Evolutionary conservation across 2,329 filamentous ascomycete species (phyloP).

Genomic region (Chalara sp.): DNA sequence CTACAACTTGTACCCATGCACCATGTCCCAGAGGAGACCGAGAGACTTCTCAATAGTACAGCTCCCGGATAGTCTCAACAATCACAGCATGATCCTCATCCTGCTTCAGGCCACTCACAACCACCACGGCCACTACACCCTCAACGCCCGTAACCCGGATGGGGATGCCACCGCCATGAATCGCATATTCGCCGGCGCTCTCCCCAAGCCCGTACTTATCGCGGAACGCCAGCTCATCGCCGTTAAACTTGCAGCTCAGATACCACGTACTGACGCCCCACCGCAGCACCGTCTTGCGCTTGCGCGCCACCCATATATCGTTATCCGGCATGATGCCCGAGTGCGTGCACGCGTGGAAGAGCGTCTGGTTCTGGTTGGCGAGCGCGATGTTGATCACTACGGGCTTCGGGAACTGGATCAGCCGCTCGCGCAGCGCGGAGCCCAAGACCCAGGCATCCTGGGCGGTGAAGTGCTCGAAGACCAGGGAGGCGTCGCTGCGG

Average conservation of each 20-base stretch:
- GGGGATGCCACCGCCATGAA: slow-evolving; percentile 72
- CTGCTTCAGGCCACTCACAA: slow-evolving; percentile 71
- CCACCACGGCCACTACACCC: slow-evolving; percentile 66
- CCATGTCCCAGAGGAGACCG: too few relatives aligned
- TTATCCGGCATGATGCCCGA: slow-evolving; percentile 65
- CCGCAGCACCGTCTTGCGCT: slow-evolving; percentile 64
- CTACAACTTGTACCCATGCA: too few relatives aligned
- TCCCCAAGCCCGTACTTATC: slow-evolving; percentile 56
- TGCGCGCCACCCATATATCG: slow-evolving; percentile 63
- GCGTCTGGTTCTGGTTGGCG: slow-evolving; percentile 48
- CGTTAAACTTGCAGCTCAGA: slow-evolving; percentile 59
- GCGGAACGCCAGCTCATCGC: slow-evolving; percentile 58
- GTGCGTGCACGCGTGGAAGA: slow-evolving; percentile 66
- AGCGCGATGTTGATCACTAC: slow-evolving; percentile 59
- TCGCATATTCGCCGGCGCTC: slow-evolving; percentile 58
- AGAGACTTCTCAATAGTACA: slow-evolving; percentile 1
- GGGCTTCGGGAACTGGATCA: slow-evolving; percentile 47
- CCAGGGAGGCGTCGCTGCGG: slow-evolving; percentile 23
- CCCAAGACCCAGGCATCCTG: slow-evolving; percentile 61
- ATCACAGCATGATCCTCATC: slow-evolving; percentile 73
- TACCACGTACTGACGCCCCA: slow-evolving; percentile 67
- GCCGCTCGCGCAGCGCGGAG: slow-evolving; percentile 55
- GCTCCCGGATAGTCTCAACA: slow-evolving; percentile 42
- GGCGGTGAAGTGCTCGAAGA: slow-evolving; percentile 45
- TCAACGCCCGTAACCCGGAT: slow-evolving; percentile 67